Evolutionary conservation across 805 yeast genomes (phyloP).

Genomic region (Kuraishia molischiana): DNA sequence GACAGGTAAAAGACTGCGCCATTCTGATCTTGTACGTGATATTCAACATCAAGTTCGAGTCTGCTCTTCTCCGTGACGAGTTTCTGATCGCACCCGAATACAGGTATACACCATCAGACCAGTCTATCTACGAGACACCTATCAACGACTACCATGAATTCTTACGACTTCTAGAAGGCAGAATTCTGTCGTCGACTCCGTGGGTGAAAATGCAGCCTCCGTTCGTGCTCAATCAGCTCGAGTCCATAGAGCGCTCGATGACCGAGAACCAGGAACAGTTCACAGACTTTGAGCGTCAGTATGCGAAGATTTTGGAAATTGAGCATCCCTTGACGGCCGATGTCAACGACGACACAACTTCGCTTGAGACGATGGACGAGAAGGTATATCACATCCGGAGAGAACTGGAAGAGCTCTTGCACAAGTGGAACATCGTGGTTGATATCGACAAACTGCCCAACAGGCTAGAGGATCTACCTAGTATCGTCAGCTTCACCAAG

Average conservation of each 20-base stretch:
- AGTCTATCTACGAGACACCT: constrained; percentile 10
- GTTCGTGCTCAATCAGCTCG: constrained; percentile 10
- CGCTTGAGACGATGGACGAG: constrained; percentile 3
- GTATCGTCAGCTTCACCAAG: constrained; percentile 24
- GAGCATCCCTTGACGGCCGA: background rate
- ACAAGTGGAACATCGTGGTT: constrained; percentile 9
- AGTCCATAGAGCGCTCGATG: constrained; percentile 13
- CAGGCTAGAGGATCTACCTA: constrained; percentile 21
- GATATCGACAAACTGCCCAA: constrained; percentile 23
- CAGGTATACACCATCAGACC: constrained; percentile 1
- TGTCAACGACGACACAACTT: constrained; percentile 16
- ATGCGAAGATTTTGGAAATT: background rate
- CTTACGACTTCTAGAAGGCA: constrained; percentile 23
- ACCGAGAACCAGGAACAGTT: constrained; percentile 20
- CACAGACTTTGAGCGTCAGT: constrained; percentile 9
- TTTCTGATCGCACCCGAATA: constrained; percentile 40
- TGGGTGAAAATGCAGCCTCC: constrained; percentile 72
- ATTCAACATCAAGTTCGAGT: constrained; percentile 75
- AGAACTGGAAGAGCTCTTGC: constrained; percentile 17
- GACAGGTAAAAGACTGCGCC: constrained; percentile 64
- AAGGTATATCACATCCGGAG: constrained; percentile 12
- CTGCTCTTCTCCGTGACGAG: constrained; percentile 61
- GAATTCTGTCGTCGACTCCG: constrained; percentile 77
- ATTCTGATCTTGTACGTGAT: constrained; percentile 74
- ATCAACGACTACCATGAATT: constrained; percentile 20